Evolutionary conservation across 1,284 basidiomycete species (phyloP).

Genomic region (Megacollybia platyphylla): DNA sequence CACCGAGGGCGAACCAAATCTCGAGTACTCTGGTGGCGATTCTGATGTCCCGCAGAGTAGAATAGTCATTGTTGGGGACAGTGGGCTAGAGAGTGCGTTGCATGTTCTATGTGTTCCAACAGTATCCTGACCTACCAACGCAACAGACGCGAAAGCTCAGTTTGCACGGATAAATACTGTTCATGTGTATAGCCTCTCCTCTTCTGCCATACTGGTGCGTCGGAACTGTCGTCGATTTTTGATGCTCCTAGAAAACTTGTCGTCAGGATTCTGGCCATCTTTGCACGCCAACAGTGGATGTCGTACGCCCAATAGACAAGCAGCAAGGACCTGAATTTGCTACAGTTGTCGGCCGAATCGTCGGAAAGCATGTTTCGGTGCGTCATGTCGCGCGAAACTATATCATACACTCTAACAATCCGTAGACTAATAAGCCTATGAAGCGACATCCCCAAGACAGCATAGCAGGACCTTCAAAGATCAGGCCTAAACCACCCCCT

Average conservation of each 20-base stretch:
- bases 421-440: no score
- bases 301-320: constrained; percentile 17
- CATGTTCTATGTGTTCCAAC: background rate
- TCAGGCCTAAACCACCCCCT: no score
- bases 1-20: constrained; percentile 10
- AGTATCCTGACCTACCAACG: background rate
- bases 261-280: constrained; percentile 47
- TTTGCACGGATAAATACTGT: constrained; percentile 37
- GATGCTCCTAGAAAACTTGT: background rate
- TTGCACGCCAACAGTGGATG: constrained; percentile 30
- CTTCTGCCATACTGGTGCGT: constrained; percentile 44
- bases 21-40: constrained; percentile 19
- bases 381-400: background rate
- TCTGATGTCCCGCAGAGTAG: constrained; percentile 30
- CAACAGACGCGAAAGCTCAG: constrained; percentile 32
- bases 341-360: constrained; percentile 22
- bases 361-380: constrained; percentile 28
- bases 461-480: no score
- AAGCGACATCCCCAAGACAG: no score
- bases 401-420: no score
- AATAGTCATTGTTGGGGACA: constrained; percentile 41
- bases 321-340: constrained; percentile 16
- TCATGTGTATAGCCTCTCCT: constrained; percentile 57
- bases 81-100: constrained; percentile 43
- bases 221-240: background rate